Percentiles rank a stretch among this genome's conserved stretches.
phyloP scores from a whole-genome alignment of 2,329 filamentous ascomycete genomes.

The Colletotrichum sp. region DNA sequence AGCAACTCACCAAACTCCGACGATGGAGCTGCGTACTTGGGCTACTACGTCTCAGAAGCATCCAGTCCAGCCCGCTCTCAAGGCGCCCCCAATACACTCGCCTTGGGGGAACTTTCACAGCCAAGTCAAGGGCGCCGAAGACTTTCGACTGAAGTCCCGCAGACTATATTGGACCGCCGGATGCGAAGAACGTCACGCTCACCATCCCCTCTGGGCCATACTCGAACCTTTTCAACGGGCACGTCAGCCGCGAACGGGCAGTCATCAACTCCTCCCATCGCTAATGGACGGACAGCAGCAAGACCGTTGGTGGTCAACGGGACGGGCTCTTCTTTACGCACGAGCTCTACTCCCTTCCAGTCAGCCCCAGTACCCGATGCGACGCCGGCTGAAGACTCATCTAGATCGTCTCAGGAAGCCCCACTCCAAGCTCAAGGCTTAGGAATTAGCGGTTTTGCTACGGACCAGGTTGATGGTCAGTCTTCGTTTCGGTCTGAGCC shows the following conservation, averaged over 20 bases:
- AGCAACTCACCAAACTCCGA: conserved; percentile 55
- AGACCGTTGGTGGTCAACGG: conserved; percentile 60
- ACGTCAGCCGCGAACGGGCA: conserved; percentile 44
- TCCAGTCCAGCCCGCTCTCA: conserved; percentile 29
- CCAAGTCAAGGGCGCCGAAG: conserved; percentile 47
- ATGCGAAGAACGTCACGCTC: conserved; percentile 61
- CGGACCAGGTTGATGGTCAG: neutral
- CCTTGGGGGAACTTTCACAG: conserved; percentile 53
- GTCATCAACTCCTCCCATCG: conserved; percentile 41
- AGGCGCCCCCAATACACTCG: conserved; percentile 42
- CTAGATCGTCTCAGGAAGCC: conserved; percentile 27
- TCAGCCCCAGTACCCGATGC: neutral
- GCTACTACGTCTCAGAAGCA: conserved; percentile 41
- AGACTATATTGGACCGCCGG: conserved; percentile 57
- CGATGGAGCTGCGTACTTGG: conserved; percentile 42
- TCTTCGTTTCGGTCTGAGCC: neutral
- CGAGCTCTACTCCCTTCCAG: conserved; percentile 30
- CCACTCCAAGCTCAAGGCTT: conserved; percentile 29
- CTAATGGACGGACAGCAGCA: conserved; percentile 39
- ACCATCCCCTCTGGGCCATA: conserved; percentile 60
- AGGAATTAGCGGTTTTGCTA: conserved; percentile 3
- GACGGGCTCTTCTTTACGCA: conserved; percentile 50
- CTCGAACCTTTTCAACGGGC: conserved; percentile 47
- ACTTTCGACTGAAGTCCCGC: conserved; percentile 58
- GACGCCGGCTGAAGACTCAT: conserved; percentile 26